Percentiles rank a stretch among this genome's conserved stretches.
phyloP scores from a whole-genome alignment of 495 filamentous ascomycete genomes.

The Neurospora intermedia region DNA sequence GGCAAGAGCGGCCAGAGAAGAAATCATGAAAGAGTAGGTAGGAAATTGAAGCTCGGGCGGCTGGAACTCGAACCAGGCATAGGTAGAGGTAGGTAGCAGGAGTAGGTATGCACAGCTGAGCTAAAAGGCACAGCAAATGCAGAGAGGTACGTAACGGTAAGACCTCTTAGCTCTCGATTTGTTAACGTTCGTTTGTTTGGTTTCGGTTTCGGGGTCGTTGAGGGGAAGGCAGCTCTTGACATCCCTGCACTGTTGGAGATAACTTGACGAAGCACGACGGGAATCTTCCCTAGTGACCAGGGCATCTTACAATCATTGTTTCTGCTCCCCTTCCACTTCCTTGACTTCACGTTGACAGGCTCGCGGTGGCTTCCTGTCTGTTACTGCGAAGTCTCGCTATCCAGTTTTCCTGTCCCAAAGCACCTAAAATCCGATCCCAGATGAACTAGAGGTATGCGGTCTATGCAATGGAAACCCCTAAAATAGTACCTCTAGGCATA shows the following conservation, averaged over 20 bases:
- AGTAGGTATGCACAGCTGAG: neutral
- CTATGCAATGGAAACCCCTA: neutral
- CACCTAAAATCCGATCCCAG: neutral
- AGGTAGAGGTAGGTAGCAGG: neutral
- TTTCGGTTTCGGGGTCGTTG: neutral
- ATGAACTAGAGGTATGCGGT: neutral
- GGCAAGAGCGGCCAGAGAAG: neutral
- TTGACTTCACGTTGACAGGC: neutral
- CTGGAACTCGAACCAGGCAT: neutral
- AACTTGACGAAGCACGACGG: neutral
- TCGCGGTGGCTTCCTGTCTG: neutral
- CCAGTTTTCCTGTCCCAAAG: neutral
- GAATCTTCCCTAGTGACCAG: neutral
- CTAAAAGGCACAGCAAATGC: neutral
- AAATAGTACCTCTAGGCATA: too few species aligned
- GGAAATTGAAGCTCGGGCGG: neutral
- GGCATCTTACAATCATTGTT: neutral
- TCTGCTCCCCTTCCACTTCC: neutral
- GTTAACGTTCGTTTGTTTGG: neutral
- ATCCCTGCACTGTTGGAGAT: neutral
- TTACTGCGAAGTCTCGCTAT: neutral
- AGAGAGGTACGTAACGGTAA: neutral
- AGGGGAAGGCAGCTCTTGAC: neutral
- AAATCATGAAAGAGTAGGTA: neutral
- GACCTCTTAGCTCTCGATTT: neutral